Conservation (phyloP, 1,284 basidiomycete genomes). For the Wolfiporia cocos region DNA sequence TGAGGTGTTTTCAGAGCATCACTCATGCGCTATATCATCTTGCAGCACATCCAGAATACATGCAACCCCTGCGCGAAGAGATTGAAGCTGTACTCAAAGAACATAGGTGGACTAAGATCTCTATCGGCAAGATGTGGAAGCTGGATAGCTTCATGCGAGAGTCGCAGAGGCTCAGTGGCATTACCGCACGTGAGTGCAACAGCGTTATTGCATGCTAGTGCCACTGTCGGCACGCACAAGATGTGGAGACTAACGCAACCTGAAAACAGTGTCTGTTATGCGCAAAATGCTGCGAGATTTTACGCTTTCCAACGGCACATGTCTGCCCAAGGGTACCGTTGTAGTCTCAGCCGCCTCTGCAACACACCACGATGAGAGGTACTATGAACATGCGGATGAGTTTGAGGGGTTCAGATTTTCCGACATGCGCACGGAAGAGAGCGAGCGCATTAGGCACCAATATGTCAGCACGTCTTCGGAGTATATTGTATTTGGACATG, state of each 20-base stretch:
- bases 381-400: conserved; percentile 30
- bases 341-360: conserved; percentile 32
- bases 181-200: conserved; percentile 18
- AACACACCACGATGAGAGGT: conserved; percentile 32
- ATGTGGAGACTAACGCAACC: no score
- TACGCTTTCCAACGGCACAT: conserved; percentile 35
- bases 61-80: conserved; percentile 38
- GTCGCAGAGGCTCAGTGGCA: conserved; percentile 31
- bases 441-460: conserved; percentile 15
- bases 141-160: conserved; percentile 51
- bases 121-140: conserved; percentile 37
- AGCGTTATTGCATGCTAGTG: no score
- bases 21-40: conserved; percentile 34
- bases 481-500: conserved; percentile 20
- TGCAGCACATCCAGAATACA: conserved; percentile 32
- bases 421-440: conserved; percentile 24
- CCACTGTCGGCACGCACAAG: no score
- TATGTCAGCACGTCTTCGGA: conserved; percentile 15
- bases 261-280: conserved; percentile 9
- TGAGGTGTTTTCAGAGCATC: conserved; percentile 23
- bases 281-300: conserved; percentile 26
- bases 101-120: conserved; percentile 39
- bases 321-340: conserved; percentile 35
- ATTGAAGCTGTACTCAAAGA: conserved; percentile 27
- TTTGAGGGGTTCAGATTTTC: conserved; percentile 41